Percentiles rank a stretch among this genome's conserved stretches.
phyloP scores from a whole-genome alignment of 1,284 basidiomycete species.

The Sporisorium exsertum region DNA sequence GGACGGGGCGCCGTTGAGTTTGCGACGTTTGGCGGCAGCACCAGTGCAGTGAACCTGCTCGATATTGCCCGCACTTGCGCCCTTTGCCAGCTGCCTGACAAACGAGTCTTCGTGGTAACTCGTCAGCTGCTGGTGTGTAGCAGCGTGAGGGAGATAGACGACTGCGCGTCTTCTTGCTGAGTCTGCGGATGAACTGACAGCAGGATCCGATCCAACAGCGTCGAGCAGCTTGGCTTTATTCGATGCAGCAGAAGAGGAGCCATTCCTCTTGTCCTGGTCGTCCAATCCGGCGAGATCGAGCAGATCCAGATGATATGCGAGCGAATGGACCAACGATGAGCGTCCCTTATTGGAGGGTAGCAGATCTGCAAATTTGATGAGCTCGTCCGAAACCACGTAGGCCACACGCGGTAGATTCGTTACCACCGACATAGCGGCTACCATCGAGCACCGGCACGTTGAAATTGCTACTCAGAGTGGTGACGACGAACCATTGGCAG shows the following conservation, averaged over 20 bases:
- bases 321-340: slow-evolving; percentile 82
- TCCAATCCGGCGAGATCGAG: slow-evolving; percentile 34
- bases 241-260: not conserved
- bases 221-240: slow-evolving; percentile 3
- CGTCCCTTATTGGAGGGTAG: slow-evolving; percentile 85
- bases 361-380: slow-evolving; percentile 75
- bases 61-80: not conserved
- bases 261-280: not conserved
- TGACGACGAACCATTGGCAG: not conserved
- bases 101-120: slow-evolving; percentile 33
- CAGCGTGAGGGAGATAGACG: slow-evolving; percentile 16
- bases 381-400: slow-evolving; percentile 76
- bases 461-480: not conserved
- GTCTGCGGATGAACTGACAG: not conserved
- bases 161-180: slow-evolving; percentile 2
- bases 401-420: slow-evolving; percentile 57
- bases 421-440: slow-evolving; percentile 17
- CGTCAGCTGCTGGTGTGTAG: slow-evolving; percentile 25
- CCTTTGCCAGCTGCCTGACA: slow-evolving; percentile 27
- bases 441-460: not conserved
- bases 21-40: slow-evolving; percentile 12
- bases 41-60: not conserved
- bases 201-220: not conserved
- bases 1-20: not conserved
- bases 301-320: slow-evolving; percentile 69